Conservation (phyloP, 768 basidiomycete species). For the Leccinum rimulosum region DNA sequence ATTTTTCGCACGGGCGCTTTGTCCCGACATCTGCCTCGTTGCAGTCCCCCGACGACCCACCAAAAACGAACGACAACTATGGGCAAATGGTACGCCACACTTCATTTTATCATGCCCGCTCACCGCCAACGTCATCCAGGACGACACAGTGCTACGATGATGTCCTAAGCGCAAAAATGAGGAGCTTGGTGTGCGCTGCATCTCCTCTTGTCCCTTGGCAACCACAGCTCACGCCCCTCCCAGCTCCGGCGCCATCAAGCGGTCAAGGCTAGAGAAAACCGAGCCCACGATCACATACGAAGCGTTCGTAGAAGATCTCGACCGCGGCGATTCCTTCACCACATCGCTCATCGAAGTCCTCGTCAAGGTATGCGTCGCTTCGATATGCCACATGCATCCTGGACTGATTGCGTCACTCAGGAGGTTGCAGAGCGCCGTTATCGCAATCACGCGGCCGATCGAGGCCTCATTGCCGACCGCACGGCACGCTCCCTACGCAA, state of each 20-base stretch:
- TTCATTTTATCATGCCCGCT: conserved; percentile 3
- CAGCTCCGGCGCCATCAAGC: conserved; percentile 71
- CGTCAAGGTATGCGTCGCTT: conserved; percentile 59
- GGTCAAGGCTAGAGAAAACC: conserved; percentile 60
- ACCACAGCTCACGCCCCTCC: conserved; percentile 1
- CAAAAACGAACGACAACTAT: conserved; percentile 36
- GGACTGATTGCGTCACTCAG: conserved; percentile 35
- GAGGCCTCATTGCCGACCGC: conserved; percentile 58
- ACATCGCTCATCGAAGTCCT: conserved; percentile 71
- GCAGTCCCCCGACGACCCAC: conserved; percentile 10
- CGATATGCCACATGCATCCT: neutral
- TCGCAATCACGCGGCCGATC: conserved; percentile 52
- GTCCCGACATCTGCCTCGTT: conserved; percentile 28
- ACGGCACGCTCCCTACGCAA: conserved; percentile 62
- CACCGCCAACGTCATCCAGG: conserved; percentile 38
- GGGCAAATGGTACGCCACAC: conserved; percentile 66
- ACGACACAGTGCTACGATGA: conserved; percentile 70
- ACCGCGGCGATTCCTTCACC: conserved; percentile 79
- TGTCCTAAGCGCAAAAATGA: conserved; percentile 71
- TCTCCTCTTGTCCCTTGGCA: neutral
- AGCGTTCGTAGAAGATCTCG: conserved; percentile 71
- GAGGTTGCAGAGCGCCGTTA: conserved; percentile 74
- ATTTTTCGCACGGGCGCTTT: conserved; percentile 23
- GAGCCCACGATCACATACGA: conserved; percentile 71
- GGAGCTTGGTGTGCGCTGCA: conserved; percentile 65